These are phyloP conservation scores for Cardamine chenopodiifolia DNA, from an alignment of 345 rosid species.

Conservation along the genomic window DNA sequence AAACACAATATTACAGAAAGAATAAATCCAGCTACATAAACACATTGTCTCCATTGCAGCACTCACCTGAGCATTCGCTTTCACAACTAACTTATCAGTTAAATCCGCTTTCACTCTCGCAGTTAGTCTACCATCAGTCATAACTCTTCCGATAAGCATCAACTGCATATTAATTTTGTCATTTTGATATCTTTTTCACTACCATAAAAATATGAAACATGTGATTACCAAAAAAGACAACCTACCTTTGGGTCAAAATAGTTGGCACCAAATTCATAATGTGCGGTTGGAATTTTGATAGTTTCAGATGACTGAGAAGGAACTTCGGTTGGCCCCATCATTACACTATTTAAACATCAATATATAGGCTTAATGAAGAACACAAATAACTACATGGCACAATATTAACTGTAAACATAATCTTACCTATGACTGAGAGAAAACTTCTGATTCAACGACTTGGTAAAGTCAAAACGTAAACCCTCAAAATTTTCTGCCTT, in stretches of 20 bases:
- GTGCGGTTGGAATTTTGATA: conserved; percentile 82
- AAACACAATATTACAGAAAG: background rate
- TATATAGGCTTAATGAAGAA: conserved; percentile 16
- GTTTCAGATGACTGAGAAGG: conserved; percentile 89
- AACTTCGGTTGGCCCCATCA: conserved; percentile 91
- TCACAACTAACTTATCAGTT: conserved; percentile 72
- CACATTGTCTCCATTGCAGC: background rate
- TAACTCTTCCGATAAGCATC: conserved; percentile 89
- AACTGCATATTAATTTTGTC: conserved; percentile 47
- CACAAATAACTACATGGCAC: background rate
- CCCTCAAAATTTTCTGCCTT: conserved; percentile 96
- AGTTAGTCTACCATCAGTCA: conserved; percentile 86
- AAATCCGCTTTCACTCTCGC: conserved; percentile 91
- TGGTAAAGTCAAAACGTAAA: conserved; percentile 90
- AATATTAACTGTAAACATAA: background rate
- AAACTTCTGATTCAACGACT: conserved; percentile 82
- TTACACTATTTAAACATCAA: conserved; percentile 54
- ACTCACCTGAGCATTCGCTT: conserved; percentile 84
- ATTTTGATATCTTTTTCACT: conserved; percentile 10
- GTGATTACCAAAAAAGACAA: conserved; percentile 4
- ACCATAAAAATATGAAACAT: conserved; percentile 1
- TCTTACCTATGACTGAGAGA: conserved; percentile 85
- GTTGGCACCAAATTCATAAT: conserved; percentile 96
- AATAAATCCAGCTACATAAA: background rate
- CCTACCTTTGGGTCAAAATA: conserved; percentile 68